Percentiles rank a stretch among this genome's conserved stretches.
Evolutionary conservation across 768 basidiomycete genomes (phyloP).

Genomic region (Glaciozyma martinii): DNA sequence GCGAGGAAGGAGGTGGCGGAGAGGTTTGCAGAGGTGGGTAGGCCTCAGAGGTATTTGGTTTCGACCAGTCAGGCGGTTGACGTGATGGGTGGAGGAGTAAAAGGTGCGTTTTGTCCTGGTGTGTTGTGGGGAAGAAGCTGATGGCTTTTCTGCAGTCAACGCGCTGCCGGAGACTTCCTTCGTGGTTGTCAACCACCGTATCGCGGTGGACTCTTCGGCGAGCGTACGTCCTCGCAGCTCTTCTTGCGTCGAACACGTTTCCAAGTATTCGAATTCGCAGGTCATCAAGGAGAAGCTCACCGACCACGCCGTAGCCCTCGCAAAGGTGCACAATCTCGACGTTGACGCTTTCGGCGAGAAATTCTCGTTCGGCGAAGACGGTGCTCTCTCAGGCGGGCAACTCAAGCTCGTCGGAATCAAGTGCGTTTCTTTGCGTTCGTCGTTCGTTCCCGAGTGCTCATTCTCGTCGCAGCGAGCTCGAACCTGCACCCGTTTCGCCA

Average conservation of each 20-base stretch:
- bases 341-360: neutral
- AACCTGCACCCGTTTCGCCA: constrained; percentile 10
- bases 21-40: neutral
- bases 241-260: neutral
- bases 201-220: constrained; percentile 1
- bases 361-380: constrained; percentile 14
- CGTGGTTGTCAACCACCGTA: constrained; percentile 11
- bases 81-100: constrained; percentile 11
- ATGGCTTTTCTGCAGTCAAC: neutral
- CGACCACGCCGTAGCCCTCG: neutral
- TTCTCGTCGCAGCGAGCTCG: neutral
- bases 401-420: constrained; percentile 24
- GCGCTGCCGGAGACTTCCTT: constrained; percentile 14
- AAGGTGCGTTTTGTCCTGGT: neutral
- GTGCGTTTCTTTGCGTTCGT: neutral
- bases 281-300: constrained; percentile 4
- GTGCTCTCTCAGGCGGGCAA: constrained; percentile 36
- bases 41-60: neutral
- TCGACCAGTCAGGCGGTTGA: constrained; percentile 13
- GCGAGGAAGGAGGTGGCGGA: neutral
- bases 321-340: constrained; percentile 2
- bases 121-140: neutral
- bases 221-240: neutral
- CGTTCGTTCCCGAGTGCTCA: neutral
- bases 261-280: neutral